Evolutionary conservation across 768 basidiomycete genomes (phyloP), one percentile per base, ranked within the genome.

Genomic region (Phanerodontia chrysosporium): DNA sequence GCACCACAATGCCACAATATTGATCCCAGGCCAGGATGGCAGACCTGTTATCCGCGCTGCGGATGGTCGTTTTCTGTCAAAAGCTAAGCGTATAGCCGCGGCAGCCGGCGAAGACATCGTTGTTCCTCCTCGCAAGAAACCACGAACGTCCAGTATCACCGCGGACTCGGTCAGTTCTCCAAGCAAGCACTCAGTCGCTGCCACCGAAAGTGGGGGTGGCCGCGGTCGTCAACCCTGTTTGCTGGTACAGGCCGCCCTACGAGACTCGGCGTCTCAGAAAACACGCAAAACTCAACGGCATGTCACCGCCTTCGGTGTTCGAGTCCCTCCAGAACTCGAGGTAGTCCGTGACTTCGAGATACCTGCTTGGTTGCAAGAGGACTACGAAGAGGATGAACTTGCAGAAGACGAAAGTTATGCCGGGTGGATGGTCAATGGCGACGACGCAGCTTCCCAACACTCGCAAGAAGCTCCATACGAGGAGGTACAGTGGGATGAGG

Each of bases 261-360:
- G 83, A 27, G 79, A 71, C 58, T 74, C 78, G 51, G 70, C 72
- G 10, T 73, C 75, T 45, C 78, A 76, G 14, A 74, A 73, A 21
- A 72, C 75, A 24, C 73, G 83, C 56, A 79, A 81, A 66, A 78
- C 81, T 12, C 76, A 78, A 61, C 76, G 86, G 58, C 78, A 82
- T 61, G 71, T 79, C 44, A 78, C 75, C 16, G 83, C 86, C 9
- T 90, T 88, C 65, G 87, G 88, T 0, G 73, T 75, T 45, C 78
- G 82, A 61, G 73, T 87, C n/a, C 82, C 82, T 5, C 64, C 67
- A 1, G 78, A 75, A 35, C 59, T 84, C 36, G 78, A 79, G 59
- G 76, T 80, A 55, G 59, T 73, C 29, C 74, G 71, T 60, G 85
- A 87, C 45, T 89, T 81, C 64, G 76, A 80, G 63, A 70, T 85